These are phyloP conservation scores for Plasmodium fragile DNA, from an alignment of 169 alveolate genomes.

Conservation along the genomic window DNA sequence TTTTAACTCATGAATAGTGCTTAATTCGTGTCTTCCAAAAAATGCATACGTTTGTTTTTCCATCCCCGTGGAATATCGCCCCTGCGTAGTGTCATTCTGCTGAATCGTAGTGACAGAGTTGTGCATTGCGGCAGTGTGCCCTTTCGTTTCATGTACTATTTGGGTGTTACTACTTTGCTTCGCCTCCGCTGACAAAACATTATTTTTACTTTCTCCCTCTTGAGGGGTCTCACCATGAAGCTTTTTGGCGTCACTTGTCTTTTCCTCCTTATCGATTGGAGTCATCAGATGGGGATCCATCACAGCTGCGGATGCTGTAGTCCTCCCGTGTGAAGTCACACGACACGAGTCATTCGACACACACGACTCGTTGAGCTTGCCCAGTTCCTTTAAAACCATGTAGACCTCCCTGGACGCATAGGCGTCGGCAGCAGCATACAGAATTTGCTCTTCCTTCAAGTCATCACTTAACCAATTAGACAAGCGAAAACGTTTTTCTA, in stretches of 20 bases:
- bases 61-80: background rate
- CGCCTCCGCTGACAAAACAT: background rate
- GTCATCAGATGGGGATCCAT: background rate
- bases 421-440: constrained; percentile 61
- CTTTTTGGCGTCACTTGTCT: background rate
- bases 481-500: constrained; percentile 33
- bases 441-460: constrained; percentile 41
- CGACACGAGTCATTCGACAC: background rate
- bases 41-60: constrained; percentile 34
- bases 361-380: background rate
- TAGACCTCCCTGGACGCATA: constrained; percentile 71
- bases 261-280: background rate
- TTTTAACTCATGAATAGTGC: constrained; percentile 42
- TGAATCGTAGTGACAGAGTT: background rate
- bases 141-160: background rate
- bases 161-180: background rate
- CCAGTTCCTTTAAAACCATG: constrained; percentile 16
- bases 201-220: background rate
- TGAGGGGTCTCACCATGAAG: background rate
- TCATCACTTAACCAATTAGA: constrained; percentile 38
- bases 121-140: background rate
- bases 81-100: background rate
- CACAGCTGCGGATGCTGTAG: background rate
- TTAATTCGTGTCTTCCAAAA: constrained; percentile 10
- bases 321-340: background rate